Conservation (phyloP, 2,329 filamentous ascomycete genomes). For the Bipolaris cookei region DNA sequence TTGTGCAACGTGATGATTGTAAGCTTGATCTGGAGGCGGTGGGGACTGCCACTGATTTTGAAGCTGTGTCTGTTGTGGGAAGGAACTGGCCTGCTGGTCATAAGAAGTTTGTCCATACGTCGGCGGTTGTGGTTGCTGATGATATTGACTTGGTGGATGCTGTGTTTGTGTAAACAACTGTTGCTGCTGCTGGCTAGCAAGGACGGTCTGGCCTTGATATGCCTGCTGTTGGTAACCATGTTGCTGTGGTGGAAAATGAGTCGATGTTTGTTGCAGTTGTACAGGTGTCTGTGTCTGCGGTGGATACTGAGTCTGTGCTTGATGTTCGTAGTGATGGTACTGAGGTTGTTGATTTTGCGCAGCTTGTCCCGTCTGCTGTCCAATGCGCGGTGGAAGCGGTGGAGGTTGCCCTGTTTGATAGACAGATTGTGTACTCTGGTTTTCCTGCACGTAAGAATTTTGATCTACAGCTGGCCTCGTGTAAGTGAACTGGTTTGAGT, state of each 20-base stretch:
- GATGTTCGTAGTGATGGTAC: slow-evolving; percentile 15
- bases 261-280: slow-evolving; percentile 5
- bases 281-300: slow-evolving; percentile 7
- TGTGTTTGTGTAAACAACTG: slow-evolving; percentile 18
- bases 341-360: slow-evolving; percentile 21
- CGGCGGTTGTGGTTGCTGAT: slow-evolving; percentile 20
- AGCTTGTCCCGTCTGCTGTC: slow-evolving; percentile 14
- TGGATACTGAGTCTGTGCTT: slow-evolving; percentile 20
- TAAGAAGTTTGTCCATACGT: slow-evolving; percentile 15
- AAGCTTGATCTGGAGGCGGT: slow-evolving; percentile 19
- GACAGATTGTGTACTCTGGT: slow-evolving; percentile 30
- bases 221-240: slow-evolving; percentile 23
- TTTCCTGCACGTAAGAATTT: slow-evolving; percentile 33
- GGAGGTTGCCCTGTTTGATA: slow-evolving; percentile 18
- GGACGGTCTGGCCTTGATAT: slow-evolving; percentile 18
- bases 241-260: slow-evolving; percentile 10
- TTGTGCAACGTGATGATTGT: slow-evolving; percentile 19
- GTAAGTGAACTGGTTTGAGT: slow-evolving; percentile 42
- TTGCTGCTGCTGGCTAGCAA: slow-evolving; percentile 17
- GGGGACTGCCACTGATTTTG: slow-evolving; percentile 32
- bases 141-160: slow-evolving; percentile 21
- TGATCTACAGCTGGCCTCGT: slow-evolving; percentile 39
- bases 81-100: slow-evolving; percentile 13
- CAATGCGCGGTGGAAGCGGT: slow-evolving; percentile 11
- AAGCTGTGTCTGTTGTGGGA: slow-evolving; percentile 20